These are phyloP conservation scores for Peronospora destructor DNA, from an alignment of 352 stramenopile species.

Conservation along the genomic window DNA sequence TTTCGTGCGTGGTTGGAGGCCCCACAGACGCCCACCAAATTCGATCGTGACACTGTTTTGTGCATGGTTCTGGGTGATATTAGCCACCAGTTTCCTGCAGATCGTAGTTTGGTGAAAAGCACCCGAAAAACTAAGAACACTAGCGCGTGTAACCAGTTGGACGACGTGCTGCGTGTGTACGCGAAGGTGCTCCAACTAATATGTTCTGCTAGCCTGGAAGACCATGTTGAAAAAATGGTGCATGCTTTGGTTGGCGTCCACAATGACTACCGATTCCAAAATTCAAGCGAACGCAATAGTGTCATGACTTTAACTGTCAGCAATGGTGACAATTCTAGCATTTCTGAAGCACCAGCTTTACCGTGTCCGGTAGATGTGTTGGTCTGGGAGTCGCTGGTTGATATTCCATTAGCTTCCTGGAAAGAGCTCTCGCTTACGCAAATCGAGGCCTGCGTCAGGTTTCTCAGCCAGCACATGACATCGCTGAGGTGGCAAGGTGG, in stretches of 20 bases:
- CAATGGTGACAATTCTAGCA: constrained; percentile 6
- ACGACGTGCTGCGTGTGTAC: constrained; percentile 67
- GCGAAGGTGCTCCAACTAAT: constrained; percentile 65
- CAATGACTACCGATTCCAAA: constrained; percentile 74
- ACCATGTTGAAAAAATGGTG: constrained; percentile 78
- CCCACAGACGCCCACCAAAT: constrained; percentile 46
- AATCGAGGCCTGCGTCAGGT: constrained; percentile 43
- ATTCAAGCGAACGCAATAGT: constrained; percentile 11
- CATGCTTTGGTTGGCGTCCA: constrained; percentile 74
- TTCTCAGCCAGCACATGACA: constrained; percentile 55
- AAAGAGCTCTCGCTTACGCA: constrained; percentile 38
- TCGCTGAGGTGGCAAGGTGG: constrained; percentile 50
- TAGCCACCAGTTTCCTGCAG: constrained; percentile 43
- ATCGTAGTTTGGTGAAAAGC: constrained; percentile 26
- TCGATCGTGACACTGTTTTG: constrained; percentile 77
- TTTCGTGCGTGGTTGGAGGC: constrained; percentile 65
- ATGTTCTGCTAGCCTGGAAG: constrained; percentile 53
- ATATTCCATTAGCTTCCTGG: constrained; percentile 41
- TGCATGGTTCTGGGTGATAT: constrained; percentile 75
- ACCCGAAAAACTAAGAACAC: constrained; percentile 13
- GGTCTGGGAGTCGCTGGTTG: constrained; percentile 62
- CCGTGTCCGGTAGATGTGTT: constrained; percentile 52
- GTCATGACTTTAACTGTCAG: constrained; percentile 7
- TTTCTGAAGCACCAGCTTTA: constrained; percentile 17
- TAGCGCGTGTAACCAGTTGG: constrained; percentile 19